Evolutionary conservation across 306 rosid genomes (phyloP).

Genomic region (Heteromeles arbutifolia): DNA sequence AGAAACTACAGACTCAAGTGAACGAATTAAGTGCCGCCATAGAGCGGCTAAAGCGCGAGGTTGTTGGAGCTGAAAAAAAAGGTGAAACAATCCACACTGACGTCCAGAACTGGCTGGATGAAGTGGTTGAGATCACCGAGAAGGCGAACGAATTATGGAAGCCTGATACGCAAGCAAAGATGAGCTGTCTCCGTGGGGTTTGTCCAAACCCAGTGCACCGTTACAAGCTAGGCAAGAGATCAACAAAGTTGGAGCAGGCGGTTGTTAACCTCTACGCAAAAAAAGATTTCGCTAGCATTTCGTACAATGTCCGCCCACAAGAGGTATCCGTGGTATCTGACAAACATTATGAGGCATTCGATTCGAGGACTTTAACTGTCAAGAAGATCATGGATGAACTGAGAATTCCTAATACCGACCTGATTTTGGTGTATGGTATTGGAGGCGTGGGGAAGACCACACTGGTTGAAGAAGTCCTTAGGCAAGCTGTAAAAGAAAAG

Average conservation of each 20-base stretch:
- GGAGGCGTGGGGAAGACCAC: conserved; percentile 22
- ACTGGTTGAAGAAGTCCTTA: conserved; percentile 3
- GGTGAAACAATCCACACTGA: conserved; percentile 1
- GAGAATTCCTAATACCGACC: not conserved
- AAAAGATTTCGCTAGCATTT: not conserved
- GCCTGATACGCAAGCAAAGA: not conserved
- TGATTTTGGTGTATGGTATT: conserved; percentile 14
- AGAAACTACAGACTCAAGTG: not conserved
- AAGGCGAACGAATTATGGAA: not conserved
- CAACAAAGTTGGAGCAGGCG: not conserved
- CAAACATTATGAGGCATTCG: not conserved
- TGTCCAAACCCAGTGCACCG: not conserved
- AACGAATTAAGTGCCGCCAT: not conserved
- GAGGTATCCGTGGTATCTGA: not conserved
- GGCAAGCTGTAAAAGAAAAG: not conserved
- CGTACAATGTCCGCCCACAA: not conserved
- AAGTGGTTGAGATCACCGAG: not conserved
- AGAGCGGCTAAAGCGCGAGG: not conserved
- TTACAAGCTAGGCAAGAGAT: not conserved
- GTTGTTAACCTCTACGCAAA: not conserved
- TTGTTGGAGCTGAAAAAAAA: conserved; percentile 5
- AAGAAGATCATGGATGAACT: not conserved
- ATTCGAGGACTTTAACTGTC: not conserved
- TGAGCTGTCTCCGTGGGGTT: not conserved
- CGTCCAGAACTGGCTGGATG: not conserved